Evolutionary conservation across 2,329 filamentous ascomycete species (phyloP).

Genomic region (Incumbomyces lentus): DNA sequence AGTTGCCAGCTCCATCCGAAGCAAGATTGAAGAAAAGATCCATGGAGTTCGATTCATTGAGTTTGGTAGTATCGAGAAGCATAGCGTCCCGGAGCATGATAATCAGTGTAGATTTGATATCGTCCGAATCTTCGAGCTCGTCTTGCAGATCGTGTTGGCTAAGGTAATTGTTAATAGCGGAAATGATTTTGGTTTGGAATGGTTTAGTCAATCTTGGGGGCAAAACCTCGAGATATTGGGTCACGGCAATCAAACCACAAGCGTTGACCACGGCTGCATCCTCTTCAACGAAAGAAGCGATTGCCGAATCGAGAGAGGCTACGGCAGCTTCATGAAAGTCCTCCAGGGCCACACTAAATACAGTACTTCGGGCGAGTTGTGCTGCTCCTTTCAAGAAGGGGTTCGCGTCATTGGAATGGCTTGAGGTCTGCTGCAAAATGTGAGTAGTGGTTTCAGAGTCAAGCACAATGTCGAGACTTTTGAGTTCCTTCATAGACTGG

Average conservation of each 20-base stretch:
- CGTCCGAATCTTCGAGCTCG: slow-evolving; percentile 79
- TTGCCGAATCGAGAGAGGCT: slow-evolving; percentile 45
- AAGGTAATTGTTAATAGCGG: slow-evolving; percentile 60
- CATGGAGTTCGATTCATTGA: slow-evolving; percentile 59
- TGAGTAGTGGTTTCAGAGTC: slow-evolving; percentile 57
- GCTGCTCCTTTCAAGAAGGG: slow-evolving; percentile 76
- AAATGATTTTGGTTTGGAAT: slow-evolving; percentile 52
- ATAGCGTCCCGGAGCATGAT: slow-evolving; percentile 79
- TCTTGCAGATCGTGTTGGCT: slow-evolving; percentile 61
- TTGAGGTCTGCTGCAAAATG: slow-evolving; percentile 71
- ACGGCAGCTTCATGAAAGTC: slow-evolving; percentile 36
- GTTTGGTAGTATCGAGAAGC: slow-evolving; percentile 63
- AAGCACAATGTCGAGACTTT: slow-evolving; percentile 65
- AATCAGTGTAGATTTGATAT: slow-evolving; percentile 79
- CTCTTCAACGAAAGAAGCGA: slow-evolving; percentile 66
- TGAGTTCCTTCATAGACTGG: slow-evolving; percentile 71
- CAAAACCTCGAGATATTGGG: slow-evolving; percentile 52
- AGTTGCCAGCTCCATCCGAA: slow-evolving; percentile 78
- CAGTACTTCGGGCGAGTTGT: slow-evolving; percentile 71
- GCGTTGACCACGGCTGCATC: slow-evolving; percentile 83
- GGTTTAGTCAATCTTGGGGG: slow-evolving; percentile 40
- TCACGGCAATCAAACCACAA: slow-evolving; percentile 76
- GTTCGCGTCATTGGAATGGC: slow-evolving; percentile 59
- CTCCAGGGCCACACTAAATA: slow-evolving; percentile 58
- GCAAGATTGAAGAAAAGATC: slow-evolving; percentile 82